Evolutionary conservation across 2,329 filamentous ascomycete species (phyloP), one percentile per base, ranked within the genome.

Genomic region (Aspergillus tanneri): DNA sequence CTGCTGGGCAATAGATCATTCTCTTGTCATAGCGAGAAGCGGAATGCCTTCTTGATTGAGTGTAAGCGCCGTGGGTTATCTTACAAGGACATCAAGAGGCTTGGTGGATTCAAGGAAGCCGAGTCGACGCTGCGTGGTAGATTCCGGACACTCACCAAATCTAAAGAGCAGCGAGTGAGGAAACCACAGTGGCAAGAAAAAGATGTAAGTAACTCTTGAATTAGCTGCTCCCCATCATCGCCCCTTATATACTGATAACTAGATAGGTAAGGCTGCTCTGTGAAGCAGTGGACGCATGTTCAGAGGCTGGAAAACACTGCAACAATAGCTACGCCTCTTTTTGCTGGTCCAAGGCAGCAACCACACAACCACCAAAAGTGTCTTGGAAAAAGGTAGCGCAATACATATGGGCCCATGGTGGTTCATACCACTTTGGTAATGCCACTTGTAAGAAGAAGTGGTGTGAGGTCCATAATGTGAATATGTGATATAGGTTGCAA

Each of bases 381-480:
- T 76, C 78, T 0, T 85, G 82, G 82, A 82, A 82, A 67, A 75
- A 74, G 46, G 75, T 84, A 18, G 73, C 76, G 1, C 74, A 80
- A 24, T 77, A 75, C 52, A 82, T 85, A 46, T 64, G 60, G 53
- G 58, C 65, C 3, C 62, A 77, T 36, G 79, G 79, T 2, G 80
- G 79, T 6, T 77, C 75, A 2, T 85, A 85, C 59, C 71, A 72
- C 25, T 85, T 84, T 58, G 81, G 80, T 2, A 78, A 81, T 55
- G 75, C 80, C 2, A 84, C 82, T 0, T 83, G 80, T 58, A 82
- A 83, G 64, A 82, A 80, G 67, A 83, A 82, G 67, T 85, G 79
- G 77, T 64, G 71, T 12, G 76, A 82, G 61, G 57, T 78, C 14
- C 57, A 70, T 41, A 52, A 53, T 12, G 50, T 63, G 14, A 58